Evolutionary conservation across 495 filamentous ascomycete genomes (phyloP).

Genomic region (Aspergillus asperescens): DNA sequence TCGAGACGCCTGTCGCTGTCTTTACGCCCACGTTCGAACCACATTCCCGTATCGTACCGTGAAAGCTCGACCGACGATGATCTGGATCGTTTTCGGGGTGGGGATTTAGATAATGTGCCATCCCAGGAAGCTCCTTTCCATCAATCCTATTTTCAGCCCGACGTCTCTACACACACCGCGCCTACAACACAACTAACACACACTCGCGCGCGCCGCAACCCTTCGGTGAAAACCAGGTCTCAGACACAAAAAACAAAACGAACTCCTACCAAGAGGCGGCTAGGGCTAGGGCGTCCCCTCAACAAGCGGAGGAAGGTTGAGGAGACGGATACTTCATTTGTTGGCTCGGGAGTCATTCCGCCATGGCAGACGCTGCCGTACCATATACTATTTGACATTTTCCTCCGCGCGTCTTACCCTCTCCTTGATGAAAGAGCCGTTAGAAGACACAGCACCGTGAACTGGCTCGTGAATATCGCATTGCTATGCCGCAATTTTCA

Average conservation of each 20-base stretch:
- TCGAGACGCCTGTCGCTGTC: conserved; percentile 23
- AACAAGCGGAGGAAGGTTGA: conserved; percentile 30
- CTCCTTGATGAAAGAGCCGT: conserved; percentile 45
- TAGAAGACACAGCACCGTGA: conserved; percentile 37
- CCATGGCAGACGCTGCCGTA: conserved; percentile 70
- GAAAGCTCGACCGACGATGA: conserved; percentile 41
- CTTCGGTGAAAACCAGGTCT: conserved; percentile 16
- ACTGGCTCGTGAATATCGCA: conserved; percentile 58
- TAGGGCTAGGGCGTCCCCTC: conserved; percentile 21
- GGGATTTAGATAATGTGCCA: conserved; percentile 6
- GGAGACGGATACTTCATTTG: conserved; percentile 12
- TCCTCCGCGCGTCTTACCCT: conserved; percentile 59
- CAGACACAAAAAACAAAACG: conserved; percentile 20
- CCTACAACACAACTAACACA: conserved; percentile 7
- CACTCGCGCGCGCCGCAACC: conserved; percentile 11
- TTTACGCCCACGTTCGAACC: conserved; percentile 32
- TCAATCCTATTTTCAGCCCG: conserved; percentile 10
- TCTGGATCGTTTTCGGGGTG: conserved; percentile 11
- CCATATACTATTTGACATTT: conserved; percentile 62
- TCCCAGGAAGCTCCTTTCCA: conserved; percentile 8
- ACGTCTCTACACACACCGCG: conserved; percentile 12
- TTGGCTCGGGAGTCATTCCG: conserved; percentile 47
- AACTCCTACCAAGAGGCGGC: conserved; percentile 14
- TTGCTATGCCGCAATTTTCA: conserved; percentile 59
- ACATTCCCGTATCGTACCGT: conserved; percentile 36